Evolutionary conservation across 495 filamentous ascomycete species (phyloP), one percentile per base, ranked within the genome.

Genomic region (Talaromyces thailandensis): DNA sequence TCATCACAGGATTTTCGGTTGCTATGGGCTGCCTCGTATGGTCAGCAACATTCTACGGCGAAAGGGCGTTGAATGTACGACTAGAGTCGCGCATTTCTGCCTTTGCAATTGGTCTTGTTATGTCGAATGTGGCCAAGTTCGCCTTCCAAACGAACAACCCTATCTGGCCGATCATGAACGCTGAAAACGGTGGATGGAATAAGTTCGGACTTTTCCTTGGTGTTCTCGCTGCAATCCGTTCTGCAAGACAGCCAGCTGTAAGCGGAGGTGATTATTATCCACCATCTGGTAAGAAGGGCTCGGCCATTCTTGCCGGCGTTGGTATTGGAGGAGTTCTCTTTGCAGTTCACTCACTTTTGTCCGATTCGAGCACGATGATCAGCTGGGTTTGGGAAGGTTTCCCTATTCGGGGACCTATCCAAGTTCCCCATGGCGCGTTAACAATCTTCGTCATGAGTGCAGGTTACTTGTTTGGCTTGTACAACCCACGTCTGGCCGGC

Each of bases 331-430:
- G 91, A 58, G 70, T 97, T 21, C 79, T 96, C 67, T 99, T 98
- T 66, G 91, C 81, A n/a, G 78, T 98, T 68, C 93, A 97, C 68
- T 96, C 92, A 2, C 81, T 98, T 14, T 81, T 99, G 26, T 96
- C 94, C 0, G 95, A 99, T 70, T 97, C 93, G 0, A 97, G 94
- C 75, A 99, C 95, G 31, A 98, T 98, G 92, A 96, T 98, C 63
- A 81, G 91, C 25, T 99, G 95, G 95, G 91, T 90, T n/a, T 99
- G 95, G 95, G 92, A 96, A 64, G 95, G 95, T 18, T 98, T 90
- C 67, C 95, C 95, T 43, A 84, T 97, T 57, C 84, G 89, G 53
- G 95, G 95, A 4, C 95, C 95, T 4, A 83, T 96, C 51, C 87
- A 93, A 58, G 92, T 85, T 55, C 90, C 92, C 23, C 92, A 99